These are phyloP conservation scores for Zygnema circumcarinatum DNA, from an alignment of 139 green algal species.

Conservation along the genomic window DNA sequence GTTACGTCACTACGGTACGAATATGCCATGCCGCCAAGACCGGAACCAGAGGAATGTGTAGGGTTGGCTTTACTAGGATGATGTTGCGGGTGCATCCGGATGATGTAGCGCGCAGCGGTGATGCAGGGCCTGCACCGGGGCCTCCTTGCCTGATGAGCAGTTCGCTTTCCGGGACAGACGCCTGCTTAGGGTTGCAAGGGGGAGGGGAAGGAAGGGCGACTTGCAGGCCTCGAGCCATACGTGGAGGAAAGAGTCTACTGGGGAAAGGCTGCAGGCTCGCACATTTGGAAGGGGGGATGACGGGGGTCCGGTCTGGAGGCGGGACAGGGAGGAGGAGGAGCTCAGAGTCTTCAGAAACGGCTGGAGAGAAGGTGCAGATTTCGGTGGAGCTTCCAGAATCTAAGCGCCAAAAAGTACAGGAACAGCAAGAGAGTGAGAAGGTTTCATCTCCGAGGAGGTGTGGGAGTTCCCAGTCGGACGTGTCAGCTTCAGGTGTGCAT, in stretches of 20 bases:
- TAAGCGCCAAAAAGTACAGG: not conserved
- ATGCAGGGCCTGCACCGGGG: not conserved
- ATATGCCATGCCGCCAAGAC: not conserved
- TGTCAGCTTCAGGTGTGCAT: not conserved
- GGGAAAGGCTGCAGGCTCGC: not conserved
- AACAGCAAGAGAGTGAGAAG: not conserved
- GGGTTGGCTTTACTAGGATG: too few species aligned
- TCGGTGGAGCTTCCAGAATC: not conserved
- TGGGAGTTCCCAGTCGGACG: not conserved
- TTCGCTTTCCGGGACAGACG: not conserved
- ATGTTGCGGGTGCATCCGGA: not conserved
- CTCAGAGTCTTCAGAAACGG: not conserved
- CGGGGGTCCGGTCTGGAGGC: not conserved
- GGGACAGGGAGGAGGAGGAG: not conserved
- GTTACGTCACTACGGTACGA: not conserved
- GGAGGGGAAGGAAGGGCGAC: too few species aligned
- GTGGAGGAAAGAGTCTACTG: not conserved
- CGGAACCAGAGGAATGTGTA: too few species aligned
- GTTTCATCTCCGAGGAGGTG: not conserved
- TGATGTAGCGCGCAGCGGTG: not conserved
- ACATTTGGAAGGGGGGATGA: too few species aligned
- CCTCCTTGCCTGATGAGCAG: not conserved
- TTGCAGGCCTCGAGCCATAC: not conserved
- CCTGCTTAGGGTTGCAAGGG: too few species aligned
- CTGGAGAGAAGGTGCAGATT: not conserved